Evolutionary conservation across 1,284 basidiomycete species (phyloP).

Genomic region (Apiotrichum akiyoshidainum): DNA sequence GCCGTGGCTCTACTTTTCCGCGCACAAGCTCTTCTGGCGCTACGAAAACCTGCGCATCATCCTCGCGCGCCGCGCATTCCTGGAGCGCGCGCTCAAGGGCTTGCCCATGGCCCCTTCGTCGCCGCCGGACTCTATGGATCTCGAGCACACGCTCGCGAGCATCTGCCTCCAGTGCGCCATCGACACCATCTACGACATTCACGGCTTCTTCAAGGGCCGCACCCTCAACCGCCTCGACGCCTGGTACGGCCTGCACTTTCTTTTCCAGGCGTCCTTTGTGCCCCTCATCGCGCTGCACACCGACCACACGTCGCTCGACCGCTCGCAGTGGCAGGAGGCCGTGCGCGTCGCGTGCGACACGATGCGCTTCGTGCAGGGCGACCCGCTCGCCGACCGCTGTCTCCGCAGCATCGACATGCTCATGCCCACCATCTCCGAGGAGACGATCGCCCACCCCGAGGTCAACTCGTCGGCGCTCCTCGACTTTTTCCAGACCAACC

Average conservation of each 20-base stretch:
- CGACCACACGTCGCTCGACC: constrained; percentile 12
- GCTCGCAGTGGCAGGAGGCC: constrained; percentile 13
- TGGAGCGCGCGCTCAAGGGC: constrained; percentile 23
- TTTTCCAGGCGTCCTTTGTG: constrained; percentile 29
- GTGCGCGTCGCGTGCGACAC: constrained; percentile 19
- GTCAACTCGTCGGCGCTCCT: constrained; percentile 5
- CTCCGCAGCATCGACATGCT: constrained; percentile 20
- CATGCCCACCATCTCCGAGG: constrained; percentile 8
- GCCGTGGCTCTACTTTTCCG: constrained; percentile 26
- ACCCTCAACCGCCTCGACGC: constrained; percentile 18
- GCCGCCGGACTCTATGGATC: background rate
- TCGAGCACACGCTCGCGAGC: constrained; percentile 14
- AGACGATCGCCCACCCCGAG: background rate
- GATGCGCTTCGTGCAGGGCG: constrained; percentile 9
- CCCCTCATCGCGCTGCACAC: constrained; percentile 28
- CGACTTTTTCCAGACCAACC: constrained; percentile 17
- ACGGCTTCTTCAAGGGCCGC: constrained; percentile 20
- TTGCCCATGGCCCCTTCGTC: constrained; percentile 8
- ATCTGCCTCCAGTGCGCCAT: constrained; percentile 19
- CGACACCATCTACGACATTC: constrained; percentile 25
- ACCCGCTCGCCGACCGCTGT: constrained; percentile 24
- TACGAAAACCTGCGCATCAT: constrained; percentile 30
- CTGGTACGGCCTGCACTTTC: constrained; percentile 33
- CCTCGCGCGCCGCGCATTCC: constrained; percentile 21
- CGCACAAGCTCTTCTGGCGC: constrained; percentile 29